Evolutionary conservation across 352 stramenopile genomes (phyloP).

Genomic region (Phytophthora lateralis): DNA sequence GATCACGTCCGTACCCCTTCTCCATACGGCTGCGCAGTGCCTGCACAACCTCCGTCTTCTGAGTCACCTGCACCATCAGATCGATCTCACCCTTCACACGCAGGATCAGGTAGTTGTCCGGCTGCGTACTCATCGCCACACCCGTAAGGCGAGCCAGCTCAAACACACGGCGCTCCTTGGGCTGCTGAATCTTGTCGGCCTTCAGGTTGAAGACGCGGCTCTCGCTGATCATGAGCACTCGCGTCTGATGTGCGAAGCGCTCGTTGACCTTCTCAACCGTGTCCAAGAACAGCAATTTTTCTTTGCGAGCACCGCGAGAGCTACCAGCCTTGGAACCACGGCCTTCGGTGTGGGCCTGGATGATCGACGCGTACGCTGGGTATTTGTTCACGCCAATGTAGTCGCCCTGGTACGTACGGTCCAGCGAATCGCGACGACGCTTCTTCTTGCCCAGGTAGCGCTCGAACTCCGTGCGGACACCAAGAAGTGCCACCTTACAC

Average conservation of each 20-base stretch:
- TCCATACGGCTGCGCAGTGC: slow-evolving; percentile 70
- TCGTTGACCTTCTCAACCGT: slow-evolving; percentile 86
- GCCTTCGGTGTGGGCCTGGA: slow-evolving; percentile 55
- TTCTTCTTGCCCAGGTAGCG: slow-evolving; percentile 87
- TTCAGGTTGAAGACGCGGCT: slow-evolving; percentile 86
- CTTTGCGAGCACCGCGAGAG: slow-evolving; percentile 26
- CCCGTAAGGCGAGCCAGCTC: slow-evolving; percentile 61
- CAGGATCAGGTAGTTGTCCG: slow-evolving; percentile 83
- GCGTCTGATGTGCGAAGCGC: slow-evolving; percentile 78
- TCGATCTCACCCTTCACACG: slow-evolving; percentile 80
- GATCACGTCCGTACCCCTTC: slow-evolving; percentile 58
- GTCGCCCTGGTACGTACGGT: slow-evolving; percentile 75
- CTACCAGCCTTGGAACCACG: slow-evolving; percentile 30
- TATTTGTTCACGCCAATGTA: slow-evolving; percentile 84
- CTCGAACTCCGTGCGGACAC: slow-evolving; percentile 85
- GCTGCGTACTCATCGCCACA: slow-evolving; percentile 76
- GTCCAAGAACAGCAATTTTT: slow-evolving; percentile 75
- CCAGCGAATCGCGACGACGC: slow-evolving; percentile 78
- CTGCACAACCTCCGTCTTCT: slow-evolving; percentile 86
- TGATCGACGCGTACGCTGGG: slow-evolving; percentile 61
- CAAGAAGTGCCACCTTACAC: slow-evolving; percentile 76
- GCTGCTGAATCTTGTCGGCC: slow-evolving; percentile 83
- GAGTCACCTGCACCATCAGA: slow-evolving; percentile 66
- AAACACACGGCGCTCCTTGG: slow-evolving; percentile 79
- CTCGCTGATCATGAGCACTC: slow-evolving; percentile 78